phyloP scores from a whole-genome alignment of 352 stramenopile species.

The Globisporangium mamillatum region DNA sequence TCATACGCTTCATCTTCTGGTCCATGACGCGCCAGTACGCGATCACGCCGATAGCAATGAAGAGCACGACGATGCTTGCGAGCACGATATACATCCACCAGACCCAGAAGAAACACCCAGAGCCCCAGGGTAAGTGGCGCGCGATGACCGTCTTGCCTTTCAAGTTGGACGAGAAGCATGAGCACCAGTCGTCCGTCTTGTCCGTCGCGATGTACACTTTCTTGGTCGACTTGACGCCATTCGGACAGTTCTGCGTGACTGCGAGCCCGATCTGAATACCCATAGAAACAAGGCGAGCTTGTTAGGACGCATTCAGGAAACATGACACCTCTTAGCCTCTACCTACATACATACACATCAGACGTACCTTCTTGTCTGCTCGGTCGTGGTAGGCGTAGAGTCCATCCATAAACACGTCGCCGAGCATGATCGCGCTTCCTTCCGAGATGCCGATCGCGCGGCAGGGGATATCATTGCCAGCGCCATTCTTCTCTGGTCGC shows the following conservation, averaged over 20 bases:
- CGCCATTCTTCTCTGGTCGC: constrained; percentile 75
- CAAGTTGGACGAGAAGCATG: constrained; percentile 66
- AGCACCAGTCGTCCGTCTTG: constrained; percentile 53
- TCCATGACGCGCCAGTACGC: constrained; percentile 59
- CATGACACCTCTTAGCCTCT: too few species aligned
- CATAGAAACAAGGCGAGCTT: background rate
- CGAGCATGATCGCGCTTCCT: constrained; percentile 61
- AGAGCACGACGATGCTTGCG: constrained; percentile 48
- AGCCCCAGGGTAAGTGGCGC: constrained; percentile 57
- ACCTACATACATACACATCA: background rate
- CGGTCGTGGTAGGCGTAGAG: constrained; percentile 79
- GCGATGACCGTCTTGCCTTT: constrained; percentile 56
- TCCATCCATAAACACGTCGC: constrained; percentile 85
- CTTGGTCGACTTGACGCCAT: constrained; percentile 72
- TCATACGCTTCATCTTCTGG: constrained; percentile 40
- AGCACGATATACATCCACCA: constrained; percentile 88
- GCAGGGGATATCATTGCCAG: constrained; percentile 46
- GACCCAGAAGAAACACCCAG: constrained; percentile 76
- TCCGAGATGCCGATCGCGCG: constrained; percentile 80
- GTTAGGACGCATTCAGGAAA: background rate
- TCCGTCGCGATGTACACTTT: constrained; percentile 45
- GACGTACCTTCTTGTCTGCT: constrained; percentile 32
- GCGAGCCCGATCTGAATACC: constrained; percentile 46
- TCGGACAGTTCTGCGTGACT: constrained; percentile 75
- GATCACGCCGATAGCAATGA: constrained; percentile 53